Evolutionary conservation across 2,329 filamentous ascomycete species (phyloP).

Genomic region (Apiospora rasikravindrae): DNA sequence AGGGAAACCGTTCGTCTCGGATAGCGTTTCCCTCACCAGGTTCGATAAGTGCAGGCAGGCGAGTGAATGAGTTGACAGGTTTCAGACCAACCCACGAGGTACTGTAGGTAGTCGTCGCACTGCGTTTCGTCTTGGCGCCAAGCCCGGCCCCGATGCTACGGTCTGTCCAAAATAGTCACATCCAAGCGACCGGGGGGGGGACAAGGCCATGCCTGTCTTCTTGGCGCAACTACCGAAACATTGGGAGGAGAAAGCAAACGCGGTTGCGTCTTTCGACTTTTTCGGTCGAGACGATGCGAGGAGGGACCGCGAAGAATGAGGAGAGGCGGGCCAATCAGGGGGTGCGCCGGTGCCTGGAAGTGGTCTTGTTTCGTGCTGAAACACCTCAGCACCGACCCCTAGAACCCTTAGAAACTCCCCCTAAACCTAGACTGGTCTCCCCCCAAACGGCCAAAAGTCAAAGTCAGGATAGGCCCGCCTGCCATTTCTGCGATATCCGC

Average conservation of each 20-base stretch:
- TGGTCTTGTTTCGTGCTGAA: conserved; percentile 11
- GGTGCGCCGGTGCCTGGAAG: not conserved
- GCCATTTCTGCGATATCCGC: not conserved
- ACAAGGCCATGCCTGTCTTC: not conserved
- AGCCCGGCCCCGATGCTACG: conserved; percentile 1
- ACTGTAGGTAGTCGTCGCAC: not conserved
- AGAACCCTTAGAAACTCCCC: no score
- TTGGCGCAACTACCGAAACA: conserved; percentile 7
- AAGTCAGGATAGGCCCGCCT: not conserved
- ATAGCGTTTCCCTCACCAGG: not conserved
- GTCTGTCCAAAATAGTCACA: not conserved
- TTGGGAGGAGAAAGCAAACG: not conserved
- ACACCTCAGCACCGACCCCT: not conserved
- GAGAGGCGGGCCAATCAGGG: not conserved
- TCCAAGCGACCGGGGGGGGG: not conserved
- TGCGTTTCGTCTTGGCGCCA: conserved; percentile 16
- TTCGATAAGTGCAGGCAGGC: not conserved
- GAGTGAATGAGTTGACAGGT: not conserved
- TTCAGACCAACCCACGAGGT: not conserved
- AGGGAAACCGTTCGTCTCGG: not conserved
- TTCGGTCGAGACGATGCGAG: not conserved
- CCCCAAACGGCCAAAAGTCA: not conserved
- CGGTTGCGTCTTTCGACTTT: not conserved
- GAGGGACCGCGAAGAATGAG: not conserved
- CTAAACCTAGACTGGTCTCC: no score